These are phyloP conservation scores for Colletotrichum sp. DNA, from an alignment of 2,329 filamentous ascomycete species.

Conservation along the genomic window DNA sequence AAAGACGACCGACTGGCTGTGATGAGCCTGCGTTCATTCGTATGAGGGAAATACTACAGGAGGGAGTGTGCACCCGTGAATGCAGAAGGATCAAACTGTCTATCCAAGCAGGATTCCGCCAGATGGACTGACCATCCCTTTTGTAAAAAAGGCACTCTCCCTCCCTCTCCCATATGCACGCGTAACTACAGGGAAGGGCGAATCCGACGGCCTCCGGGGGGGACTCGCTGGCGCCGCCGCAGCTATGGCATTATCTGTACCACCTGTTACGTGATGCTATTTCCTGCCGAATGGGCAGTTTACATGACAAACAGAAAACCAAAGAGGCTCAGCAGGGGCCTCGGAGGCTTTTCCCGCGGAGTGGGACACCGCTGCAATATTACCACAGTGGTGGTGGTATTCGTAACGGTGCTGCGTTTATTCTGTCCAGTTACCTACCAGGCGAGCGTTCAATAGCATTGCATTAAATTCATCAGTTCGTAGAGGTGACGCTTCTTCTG, in stretches of 20 bases:
- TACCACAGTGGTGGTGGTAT: neutral
- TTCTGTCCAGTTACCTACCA: neutral
- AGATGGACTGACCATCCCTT: neutral
- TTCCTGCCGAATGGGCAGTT: constrained; percentile 17
- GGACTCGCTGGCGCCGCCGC: neutral
- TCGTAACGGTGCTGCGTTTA: neutral
- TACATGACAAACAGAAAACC: constrained; percentile 21
- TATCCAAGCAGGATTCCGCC: neutral
- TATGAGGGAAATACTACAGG: neutral
- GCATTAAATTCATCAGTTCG: neutral
- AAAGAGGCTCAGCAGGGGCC: neutral
- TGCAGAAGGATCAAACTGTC: neutral
- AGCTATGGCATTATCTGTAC: constrained; percentile 18
- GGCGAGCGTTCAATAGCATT: neutral
- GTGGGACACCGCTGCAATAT: neutral
- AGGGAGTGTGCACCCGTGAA: neutral
- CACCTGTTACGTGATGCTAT: constrained; percentile 13
- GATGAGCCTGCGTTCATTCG: neutral
- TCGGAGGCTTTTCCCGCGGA: neutral
- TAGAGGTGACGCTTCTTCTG: neutral
- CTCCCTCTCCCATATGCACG: neutral
- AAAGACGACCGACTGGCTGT: neutral
- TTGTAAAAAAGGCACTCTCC: neutral
- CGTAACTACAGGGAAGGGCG: neutral
- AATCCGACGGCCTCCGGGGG: neutral